Conservation (phyloP, 1,139 yeast genomes). For the Taphrina pruni region DNA sequence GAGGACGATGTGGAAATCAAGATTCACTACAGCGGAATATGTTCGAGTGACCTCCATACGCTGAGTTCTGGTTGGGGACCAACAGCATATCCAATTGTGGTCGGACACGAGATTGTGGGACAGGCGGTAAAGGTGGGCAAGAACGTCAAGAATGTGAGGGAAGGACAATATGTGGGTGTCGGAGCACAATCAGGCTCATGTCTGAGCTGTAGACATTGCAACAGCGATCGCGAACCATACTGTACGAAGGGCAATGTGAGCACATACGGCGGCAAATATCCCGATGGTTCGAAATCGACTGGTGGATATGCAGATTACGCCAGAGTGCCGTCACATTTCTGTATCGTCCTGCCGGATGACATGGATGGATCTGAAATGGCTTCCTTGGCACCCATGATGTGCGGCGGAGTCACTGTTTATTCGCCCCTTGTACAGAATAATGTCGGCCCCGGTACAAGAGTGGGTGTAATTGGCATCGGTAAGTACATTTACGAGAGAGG, state of each 20-base stretch:
- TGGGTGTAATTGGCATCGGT: constrained; percentile 58
- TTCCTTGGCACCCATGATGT: constrained; percentile 54
- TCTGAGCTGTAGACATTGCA: constrained; percentile 58
- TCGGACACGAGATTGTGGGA: constrained; percentile 65
- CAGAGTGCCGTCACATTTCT: constrained; percentile 61
- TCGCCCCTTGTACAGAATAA: constrained; percentile 63
- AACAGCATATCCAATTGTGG: constrained; percentile 52
- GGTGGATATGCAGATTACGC: constrained; percentile 69
- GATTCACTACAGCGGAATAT: constrained; percentile 56
- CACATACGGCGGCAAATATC: constrained; percentile 53
- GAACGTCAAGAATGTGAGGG: constrained; percentile 55
- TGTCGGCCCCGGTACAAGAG: constrained; percentile 57
- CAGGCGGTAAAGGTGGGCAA: constrained; percentile 60
- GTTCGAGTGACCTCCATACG: constrained; percentile 65
- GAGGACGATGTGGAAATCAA: constrained; percentile 46
- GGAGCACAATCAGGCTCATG: constrained; percentile 64
- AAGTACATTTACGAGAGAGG: neutral
- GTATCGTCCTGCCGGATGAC: constrained; percentile 62
- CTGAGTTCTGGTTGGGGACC: constrained; percentile 55
- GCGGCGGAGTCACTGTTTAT: constrained; percentile 70
- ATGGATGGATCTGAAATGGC: constrained; percentile 61
- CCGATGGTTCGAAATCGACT: constrained; percentile 52
- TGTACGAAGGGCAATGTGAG: constrained; percentile 54
- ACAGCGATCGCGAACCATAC: constrained; percentile 58
- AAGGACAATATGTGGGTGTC: constrained; percentile 67